Conservation (phyloP, 2,329 filamentous ascomycete genomes). For the Septoria linicola region DNA sequence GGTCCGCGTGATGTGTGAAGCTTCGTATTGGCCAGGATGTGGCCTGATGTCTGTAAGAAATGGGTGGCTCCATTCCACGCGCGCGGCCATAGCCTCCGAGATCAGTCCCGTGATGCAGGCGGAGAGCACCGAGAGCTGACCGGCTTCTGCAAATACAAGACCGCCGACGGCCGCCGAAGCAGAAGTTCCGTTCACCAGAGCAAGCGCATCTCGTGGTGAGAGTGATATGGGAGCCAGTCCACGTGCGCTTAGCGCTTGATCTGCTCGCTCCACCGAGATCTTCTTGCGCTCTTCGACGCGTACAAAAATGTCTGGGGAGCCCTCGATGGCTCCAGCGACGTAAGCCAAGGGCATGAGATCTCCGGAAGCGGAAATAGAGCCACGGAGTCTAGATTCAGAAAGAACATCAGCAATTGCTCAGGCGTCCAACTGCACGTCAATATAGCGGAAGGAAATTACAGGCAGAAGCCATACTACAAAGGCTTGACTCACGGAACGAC, state of each 20-base stretch:
- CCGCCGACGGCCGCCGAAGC: constrained; percentile 47
- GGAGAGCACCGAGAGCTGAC: constrained; percentile 53
- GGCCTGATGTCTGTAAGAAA: constrained; percentile 61
- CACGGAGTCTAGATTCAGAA: constrained; percentile 41
- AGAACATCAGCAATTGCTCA: no score
- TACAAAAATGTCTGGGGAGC: constrained; percentile 43
- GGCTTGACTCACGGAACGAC: constrained; percentile 45
- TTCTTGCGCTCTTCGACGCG: constrained; percentile 36
- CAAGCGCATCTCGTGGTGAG: constrained; percentile 53
- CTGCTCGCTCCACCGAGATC: constrained; percentile 33
- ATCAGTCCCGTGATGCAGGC: constrained; percentile 63
- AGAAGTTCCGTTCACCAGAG: constrained; percentile 53
- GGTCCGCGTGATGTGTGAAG: constrained; percentile 53
- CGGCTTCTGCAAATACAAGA: constrained; percentile 53
- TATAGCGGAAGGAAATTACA: no score
- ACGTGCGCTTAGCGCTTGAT: constrained; percentile 36
- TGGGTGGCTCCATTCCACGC: constrained; percentile 56
- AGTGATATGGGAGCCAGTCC: constrained; percentile 41
- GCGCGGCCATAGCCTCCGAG: constrained; percentile 59
- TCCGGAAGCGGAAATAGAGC: constrained; percentile 59
- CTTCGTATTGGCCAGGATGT: constrained; percentile 61
- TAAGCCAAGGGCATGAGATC: constrained; percentile 59
- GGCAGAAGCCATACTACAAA: no score
- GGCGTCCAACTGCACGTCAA: no score
- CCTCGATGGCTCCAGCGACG: constrained; percentile 50